A percentile compares a stretch with the other conserved stretches of the same genome.
Conservation (phyloP, 1,139 yeast species). For the Scheffersomyces cryptocercus region DNA sequence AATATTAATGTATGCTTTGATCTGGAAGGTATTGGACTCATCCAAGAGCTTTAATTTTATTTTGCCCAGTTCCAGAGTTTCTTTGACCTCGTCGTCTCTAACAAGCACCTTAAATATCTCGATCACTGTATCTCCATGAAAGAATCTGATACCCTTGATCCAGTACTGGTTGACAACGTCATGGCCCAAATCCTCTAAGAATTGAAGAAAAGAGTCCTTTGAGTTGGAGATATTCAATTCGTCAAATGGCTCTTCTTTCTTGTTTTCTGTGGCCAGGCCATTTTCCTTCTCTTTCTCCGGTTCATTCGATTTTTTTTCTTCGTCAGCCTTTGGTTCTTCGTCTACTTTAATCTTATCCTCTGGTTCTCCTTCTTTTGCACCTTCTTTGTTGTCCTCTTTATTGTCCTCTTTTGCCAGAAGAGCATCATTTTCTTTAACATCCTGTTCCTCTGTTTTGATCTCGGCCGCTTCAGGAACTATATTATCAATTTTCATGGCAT, state of each 20-base stretch:
- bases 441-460: not conserved
- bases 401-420: conserved; percentile 1
- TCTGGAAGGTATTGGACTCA: conserved; percentile 55
- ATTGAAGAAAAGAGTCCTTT: conserved; percentile 44
- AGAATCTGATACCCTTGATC: conserved; percentile 64
- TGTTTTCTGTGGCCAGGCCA: conserved; percentile 2
- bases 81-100: conserved; percentile 34
- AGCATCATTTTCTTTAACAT: not conserved
- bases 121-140: conserved; percentile 63
- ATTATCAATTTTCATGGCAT: not conserved
- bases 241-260: not conserved
- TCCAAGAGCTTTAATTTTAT: conserved; percentile 51
- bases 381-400: not conserved
- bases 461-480: not conserved
- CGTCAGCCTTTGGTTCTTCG: conserved; percentile 3
- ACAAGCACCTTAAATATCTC: conserved; percentile 56
- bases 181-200: conserved; percentile 72
- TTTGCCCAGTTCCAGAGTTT: conserved; percentile 18
- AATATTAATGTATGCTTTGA: conserved; percentile 70
- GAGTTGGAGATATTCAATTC: conserved; percentile 5
- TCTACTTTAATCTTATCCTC: conserved; percentile 5
- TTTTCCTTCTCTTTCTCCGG: conserved; percentile 1
- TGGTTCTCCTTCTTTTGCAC: conserved; percentile 3
- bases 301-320: conserved; percentile 4
- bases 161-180: conserved; percentile 64